Percentiles rank a stretch among this genome's conserved stretches.
Conservation (phyloP, 202 grass and related monocot species). For the Panicum hallii region DNA sequence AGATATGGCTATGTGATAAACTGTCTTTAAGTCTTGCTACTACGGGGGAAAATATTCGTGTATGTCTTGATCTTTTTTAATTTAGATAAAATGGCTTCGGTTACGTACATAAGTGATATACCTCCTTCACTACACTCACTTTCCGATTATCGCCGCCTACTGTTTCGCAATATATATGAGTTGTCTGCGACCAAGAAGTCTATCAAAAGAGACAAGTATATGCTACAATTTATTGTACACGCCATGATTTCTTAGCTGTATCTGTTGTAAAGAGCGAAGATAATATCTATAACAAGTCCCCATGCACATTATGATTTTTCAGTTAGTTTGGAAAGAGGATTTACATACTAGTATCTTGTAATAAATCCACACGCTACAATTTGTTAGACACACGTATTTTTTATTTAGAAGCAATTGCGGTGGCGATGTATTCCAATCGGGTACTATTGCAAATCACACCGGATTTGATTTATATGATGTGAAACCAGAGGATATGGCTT, state of each 20-base stretch:
- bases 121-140: neutral
- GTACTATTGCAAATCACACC: neutral
- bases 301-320: neutral
- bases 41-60: neutral
- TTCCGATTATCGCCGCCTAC: neutral
- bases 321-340: neutral
- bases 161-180: neutral
- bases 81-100: neutral
- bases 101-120: neutral
- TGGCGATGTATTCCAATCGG: fast-evolving
- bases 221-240: neutral
- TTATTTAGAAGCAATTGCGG: neutral
- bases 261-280: neutral
- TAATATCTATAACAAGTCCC: neutral
- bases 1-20: neutral
- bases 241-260: neutral
- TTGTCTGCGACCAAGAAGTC: neutral
- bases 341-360: neutral
- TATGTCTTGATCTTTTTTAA: neutral
- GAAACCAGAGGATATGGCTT: neutral
- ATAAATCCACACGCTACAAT: neutral
- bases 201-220: neutral
- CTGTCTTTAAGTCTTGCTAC: neutral
- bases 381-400: neutral
- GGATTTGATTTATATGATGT: neutral